Percentiles rank a stretch among this genome's conserved stretches.
phyloP scores from a whole-genome alignment of 208 protist genomes.

The Leptomonas pyrrhocoris region DNA sequence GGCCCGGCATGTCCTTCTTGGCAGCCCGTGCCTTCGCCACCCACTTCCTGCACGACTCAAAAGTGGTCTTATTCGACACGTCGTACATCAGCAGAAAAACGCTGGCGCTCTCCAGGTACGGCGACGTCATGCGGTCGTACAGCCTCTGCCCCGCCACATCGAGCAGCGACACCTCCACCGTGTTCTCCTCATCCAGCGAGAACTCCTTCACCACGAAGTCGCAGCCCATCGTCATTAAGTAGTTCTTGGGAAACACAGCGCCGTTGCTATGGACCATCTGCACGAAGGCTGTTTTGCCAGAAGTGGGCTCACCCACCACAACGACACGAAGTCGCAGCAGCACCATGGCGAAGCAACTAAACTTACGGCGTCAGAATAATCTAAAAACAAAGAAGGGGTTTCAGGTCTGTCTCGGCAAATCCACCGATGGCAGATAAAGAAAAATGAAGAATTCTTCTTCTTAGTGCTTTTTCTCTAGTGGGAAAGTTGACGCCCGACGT shows the following conservation, averaged over 20 bases:
- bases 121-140: conserved; percentile 78
- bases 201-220: conserved; percentile 92
- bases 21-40: conserved; percentile 48
- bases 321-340: conserved; percentile 82
- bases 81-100: conserved; percentile 93
- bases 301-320: conserved; percentile 87
- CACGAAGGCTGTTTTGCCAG: conserved; percentile 91
- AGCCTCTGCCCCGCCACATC: conserved; percentile 88
- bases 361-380: not conserved
- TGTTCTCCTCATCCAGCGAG: conserved; percentile 72
- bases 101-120: conserved; percentile 64
- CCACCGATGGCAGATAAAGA: too few species aligned
- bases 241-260: conserved; percentile 88
- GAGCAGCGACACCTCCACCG: conserved; percentile 86
- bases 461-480: too few species aligned
- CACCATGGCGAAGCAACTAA: conserved; percentile 64
- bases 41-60: conserved; percentile 89
- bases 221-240: conserved; percentile 93
- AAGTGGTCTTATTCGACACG: conserved; percentile 88
- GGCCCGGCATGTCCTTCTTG: conserved; percentile 73
- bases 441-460: too few species aligned
- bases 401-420: too few species aligned
- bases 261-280: conserved; percentile 93
- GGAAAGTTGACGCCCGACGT: too few species aligned
- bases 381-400: not conserved